Base-by-base conservation (phyloP, 805 yeast genomes). In the Yarrowia yakushimensis region DNA sequence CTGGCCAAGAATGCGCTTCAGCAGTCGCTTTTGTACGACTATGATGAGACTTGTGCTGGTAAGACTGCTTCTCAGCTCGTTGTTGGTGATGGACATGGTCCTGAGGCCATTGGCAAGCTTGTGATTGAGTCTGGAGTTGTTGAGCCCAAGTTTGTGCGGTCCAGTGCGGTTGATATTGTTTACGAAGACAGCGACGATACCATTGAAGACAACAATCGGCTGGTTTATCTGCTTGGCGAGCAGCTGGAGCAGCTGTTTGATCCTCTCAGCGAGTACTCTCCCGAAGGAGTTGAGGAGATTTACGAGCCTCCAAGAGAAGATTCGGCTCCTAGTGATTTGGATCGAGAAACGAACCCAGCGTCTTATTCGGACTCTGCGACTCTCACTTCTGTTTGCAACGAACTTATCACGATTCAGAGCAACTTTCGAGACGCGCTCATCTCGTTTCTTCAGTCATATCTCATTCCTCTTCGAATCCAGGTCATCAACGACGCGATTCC, bases 31-130 rank as follows among this genome's bases (percentile, higher is more conserved):
- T 43, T 67, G 15, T 74, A 74, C 65, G 79, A 81, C 71, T 79
- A 85, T 82, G 97, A 93, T 73, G 97, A 90, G 67, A 87, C 93
- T 0, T 79, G 82, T 61, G 97, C 97, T 0, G 98, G 97, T 0
- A 80, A 81, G 10, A 70, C 89, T 27, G 96, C 97, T 0, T 82
- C 87, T 31, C 66, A 75, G 13, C 86, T 92, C 86, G 68, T 69
- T 3, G 74, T 86, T 2, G 74, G 89, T 3, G 77, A 80, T 8
- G 76, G 80, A 3, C 77, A 75, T 61, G 72, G 82, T 0, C 90
- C 96, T 0, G 67, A 70, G 0, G 81, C 82, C 4, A 72, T 88
- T 17, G 94, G 96, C 3, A 67, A 72, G 31, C 75, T 78, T 37
- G 66, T 93, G 10, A 69, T 84, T n/a, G 73, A 81, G 52, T 63